phyloP scores from a whole-genome alignment of 2,329 filamentous ascomycete species.

The Nemania abortiva region DNA sequence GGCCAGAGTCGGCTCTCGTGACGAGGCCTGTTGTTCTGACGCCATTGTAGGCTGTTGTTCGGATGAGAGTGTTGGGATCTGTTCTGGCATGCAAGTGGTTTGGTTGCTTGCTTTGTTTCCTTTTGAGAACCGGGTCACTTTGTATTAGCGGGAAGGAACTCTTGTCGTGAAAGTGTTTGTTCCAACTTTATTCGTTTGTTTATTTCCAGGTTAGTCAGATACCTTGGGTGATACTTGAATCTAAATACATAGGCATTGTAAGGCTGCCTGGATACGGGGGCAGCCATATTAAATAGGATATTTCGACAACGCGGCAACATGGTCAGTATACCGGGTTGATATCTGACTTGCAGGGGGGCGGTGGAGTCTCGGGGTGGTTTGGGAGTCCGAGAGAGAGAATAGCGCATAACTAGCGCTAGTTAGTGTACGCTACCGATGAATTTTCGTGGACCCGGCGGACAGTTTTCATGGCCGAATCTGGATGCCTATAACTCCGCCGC shows the following conservation, averaged over 20 bases:
- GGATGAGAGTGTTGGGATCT: background rate
- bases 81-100: background rate
- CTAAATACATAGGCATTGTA: background rate
- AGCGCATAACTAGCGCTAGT: too few species aligned
- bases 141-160: too few species aligned
- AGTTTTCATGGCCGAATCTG: constrained; percentile 7
- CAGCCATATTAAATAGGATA: constrained; percentile 2
- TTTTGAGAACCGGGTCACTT: background rate
- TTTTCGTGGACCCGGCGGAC: constrained; percentile 10
- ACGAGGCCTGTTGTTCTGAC: constrained; percentile 24
- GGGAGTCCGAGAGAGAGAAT: constrained; percentile 22
- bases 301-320: background rate
- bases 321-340: background rate
- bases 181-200: too few species aligned
- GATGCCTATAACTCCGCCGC: constrained; percentile 9
- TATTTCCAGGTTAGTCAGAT: background rate
- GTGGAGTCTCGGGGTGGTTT: constrained; percentile 24
- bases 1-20: constrained; percentile 31
- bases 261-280: constrained; percentile 1
- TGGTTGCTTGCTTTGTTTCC: background rate
- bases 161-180: background rate
- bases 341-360: background rate
- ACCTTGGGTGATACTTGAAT: background rate
- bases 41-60: constrained; percentile 19
- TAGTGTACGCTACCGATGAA: background rate